Evolutionary conservation across 2,329 filamentous ascomycete species (phyloP).

Genomic region (Cordyceps pruinosa): DNA sequence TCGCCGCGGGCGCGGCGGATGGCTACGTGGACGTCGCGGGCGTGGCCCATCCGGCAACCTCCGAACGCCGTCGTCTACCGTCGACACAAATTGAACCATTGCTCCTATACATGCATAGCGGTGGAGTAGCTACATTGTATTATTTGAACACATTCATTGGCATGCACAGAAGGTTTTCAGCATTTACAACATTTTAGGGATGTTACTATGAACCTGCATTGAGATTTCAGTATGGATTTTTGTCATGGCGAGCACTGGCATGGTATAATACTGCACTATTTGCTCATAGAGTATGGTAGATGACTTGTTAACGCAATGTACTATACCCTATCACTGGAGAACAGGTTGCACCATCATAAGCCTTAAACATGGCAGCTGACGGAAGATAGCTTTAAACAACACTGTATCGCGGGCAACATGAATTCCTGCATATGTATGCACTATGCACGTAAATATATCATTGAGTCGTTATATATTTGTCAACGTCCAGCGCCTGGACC

Average conservation of each 20-base stretch:
- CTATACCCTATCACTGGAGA: neutral
- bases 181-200: neutral
- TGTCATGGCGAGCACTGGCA: neutral
- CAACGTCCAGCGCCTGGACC: slow-evolving; percentile 20
- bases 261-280: neutral
- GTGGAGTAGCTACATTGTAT: neutral
- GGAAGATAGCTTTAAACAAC: no score
- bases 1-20: slow-evolving; percentile 11
- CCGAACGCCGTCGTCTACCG: neutral
- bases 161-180: neutral
- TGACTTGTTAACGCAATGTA: neutral
- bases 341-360: neutral
- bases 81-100: neutral
- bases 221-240: neutral
- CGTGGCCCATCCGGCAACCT: slow-evolving; percentile 2
- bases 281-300: neutral
- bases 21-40: slow-evolving; percentile 9
- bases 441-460: neutral
- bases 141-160: neutral
- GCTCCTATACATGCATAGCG: neutral
- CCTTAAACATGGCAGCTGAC: neutral
- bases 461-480: neutral
- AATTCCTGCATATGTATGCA: neutral
- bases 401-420: no score
- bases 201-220: neutral